Conservation (phyloP, 108 stramenopile species). For the Fragilaria radians region DNA sequence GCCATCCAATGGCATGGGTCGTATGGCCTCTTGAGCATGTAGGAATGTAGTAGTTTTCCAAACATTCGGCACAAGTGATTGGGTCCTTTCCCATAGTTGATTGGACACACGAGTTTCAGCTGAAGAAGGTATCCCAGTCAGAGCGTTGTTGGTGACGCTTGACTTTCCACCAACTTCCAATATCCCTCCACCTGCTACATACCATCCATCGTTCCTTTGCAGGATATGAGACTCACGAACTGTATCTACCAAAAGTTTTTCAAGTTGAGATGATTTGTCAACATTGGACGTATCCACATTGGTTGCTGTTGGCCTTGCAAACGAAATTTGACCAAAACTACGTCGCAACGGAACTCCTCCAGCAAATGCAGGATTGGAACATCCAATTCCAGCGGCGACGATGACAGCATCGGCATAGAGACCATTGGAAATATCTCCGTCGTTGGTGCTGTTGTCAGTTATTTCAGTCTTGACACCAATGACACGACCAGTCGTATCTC, state of each 20-base stretch:
- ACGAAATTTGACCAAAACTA: conserved; percentile 40
- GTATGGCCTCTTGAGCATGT: conserved; percentile 32
- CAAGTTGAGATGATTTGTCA: no score
- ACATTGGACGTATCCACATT: background rate
- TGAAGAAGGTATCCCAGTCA: background rate
- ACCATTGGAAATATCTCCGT: background rate
- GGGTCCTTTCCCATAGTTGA: conserved; percentile 4
- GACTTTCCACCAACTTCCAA: conserved; percentile 41
- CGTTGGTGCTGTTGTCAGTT: background rate
- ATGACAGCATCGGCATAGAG: conserved; percentile 34
- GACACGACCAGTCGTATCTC: conserved; percentile 14
- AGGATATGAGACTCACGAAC: conserved; percentile 45
- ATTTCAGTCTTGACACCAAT: conserved; percentile 2
- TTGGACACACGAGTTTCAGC: background rate
- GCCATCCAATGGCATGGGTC: conserved; percentile 66
- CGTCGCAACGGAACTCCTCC: conserved; percentile 23
- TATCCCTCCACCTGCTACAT: conserved; percentile 50
- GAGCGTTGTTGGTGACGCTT: background rate
- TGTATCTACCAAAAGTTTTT: conserved; percentile 39
- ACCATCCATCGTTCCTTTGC: conserved; percentile 38
- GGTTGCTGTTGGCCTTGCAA: conserved; percentile 7
- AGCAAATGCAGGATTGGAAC: conserved; percentile 17
- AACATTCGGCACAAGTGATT: conserved; percentile 4
- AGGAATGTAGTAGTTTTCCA: background rate
- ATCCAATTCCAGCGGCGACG: conserved; percentile 41